Evolutionary conservation across 192 early-diverging fungal genomes (phyloP).

Genomic region (Coemansia sp.): DNA sequence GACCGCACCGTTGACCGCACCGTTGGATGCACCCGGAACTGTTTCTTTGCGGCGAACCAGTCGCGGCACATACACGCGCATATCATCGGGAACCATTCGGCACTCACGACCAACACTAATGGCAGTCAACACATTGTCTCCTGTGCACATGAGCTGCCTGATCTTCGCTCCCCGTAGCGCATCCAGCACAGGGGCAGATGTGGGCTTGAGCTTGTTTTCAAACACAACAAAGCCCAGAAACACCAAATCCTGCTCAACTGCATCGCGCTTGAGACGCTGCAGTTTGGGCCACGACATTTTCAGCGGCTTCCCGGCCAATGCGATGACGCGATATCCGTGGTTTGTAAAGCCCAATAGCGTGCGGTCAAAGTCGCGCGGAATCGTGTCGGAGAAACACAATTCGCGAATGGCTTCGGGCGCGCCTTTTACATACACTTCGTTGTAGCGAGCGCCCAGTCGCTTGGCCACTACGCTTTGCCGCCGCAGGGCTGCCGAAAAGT

Average conservation of each 20-base stretch:
- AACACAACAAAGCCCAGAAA: constrained; percentile 98
- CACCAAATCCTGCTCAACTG: constrained; percentile 78
- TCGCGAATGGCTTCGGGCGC: constrained; percentile 94
- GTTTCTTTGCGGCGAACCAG: constrained; percentile 57
- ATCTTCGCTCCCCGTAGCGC: constrained; percentile 81
- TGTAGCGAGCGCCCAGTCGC: constrained; percentile 59
- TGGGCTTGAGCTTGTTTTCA: constrained; percentile 97
- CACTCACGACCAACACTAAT: constrained; percentile 94
- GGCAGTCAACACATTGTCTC: constrained; percentile 96
- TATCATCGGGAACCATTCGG: constrained; percentile 73
- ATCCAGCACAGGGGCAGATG: constrained; percentile 74
- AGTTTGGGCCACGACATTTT: constrained; percentile 69
- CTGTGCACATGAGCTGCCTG: constrained; percentile 97
- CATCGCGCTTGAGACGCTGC: constrained; percentile 71
- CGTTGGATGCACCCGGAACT: neutral
- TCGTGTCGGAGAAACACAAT: constrained; percentile 79
- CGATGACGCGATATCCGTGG: constrained; percentile 96
- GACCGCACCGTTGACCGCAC: neutral
- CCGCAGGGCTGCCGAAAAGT: constrained; percentile 87
- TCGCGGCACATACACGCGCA: constrained; percentile 77
- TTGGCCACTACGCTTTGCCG: constrained; percentile 92
- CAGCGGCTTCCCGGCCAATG: constrained; percentile 81
- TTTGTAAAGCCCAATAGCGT: constrained; percentile 85
- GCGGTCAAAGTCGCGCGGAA: constrained; percentile 84
- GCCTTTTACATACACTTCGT: constrained; percentile 89